Base-by-base conservation (phyloP, 2,329 filamentous ascomycete genomes). In the Geosmithia putterillii region DNA sequence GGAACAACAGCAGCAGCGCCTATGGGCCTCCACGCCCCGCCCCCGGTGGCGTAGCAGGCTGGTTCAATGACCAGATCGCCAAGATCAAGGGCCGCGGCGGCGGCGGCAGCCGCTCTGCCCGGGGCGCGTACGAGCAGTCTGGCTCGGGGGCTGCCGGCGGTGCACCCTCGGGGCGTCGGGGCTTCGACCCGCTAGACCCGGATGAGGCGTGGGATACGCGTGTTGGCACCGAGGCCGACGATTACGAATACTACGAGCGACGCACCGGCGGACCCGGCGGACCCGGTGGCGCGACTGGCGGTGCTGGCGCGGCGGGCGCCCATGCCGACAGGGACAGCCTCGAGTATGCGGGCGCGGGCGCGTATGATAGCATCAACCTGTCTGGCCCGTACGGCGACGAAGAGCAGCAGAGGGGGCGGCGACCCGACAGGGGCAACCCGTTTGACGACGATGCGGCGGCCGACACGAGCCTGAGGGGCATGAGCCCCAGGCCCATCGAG, bases 141-240 rank as follows among this genome's bases (percentile, higher is more conserved):
- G n/a, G n/a, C n/a, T n/a, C n/a, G n/a, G n/a, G n/a, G n/a, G 64
- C 73, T 5, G 56, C 64, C 7, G 59, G 60, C 38, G 63, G 59
- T 46, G 61, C 59, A 42, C 54, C 65, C 39, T 64, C 67, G 44
- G 28, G 28, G 28, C 68, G 70, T 44, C 62, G 74, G 43, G 77
- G 77, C 19, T 81, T 83, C 58, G 78, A 80, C 2, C 69, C 79
- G 4, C 71, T 87, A 39, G 86, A 92, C 54, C 84, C 84, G 1
- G 86, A 94, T 57, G 85, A 89, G 55, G 85, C 86, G 2, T 94
- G 87, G 87, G 86, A 92, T 63, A 65, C 84, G 49, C 71, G 84
- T 46, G 85, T 94, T 4, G 84, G 83, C 45, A 71, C 79, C 52
- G 85, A 89, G 59, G 76, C 81, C 17, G 79, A 83, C 55, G 65